Base-by-base conservation (phyloP, 495 filamentous ascomycete genomes). In the Tuber brumale region DNA sequence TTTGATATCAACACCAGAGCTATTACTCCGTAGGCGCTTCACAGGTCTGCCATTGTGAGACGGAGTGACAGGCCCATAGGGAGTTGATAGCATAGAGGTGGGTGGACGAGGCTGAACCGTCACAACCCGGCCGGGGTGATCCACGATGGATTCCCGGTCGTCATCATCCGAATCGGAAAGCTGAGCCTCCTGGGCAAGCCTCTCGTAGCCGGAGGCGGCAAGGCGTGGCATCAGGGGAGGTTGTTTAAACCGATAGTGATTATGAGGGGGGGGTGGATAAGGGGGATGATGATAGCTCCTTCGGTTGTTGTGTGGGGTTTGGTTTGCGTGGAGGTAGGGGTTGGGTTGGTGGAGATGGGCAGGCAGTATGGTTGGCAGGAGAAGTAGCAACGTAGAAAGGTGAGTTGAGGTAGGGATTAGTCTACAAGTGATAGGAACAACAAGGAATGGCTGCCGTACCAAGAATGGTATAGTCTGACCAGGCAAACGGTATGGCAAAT, bases 1-100 rank as follows among this genome's bases (percentile, higher is more conserved):
- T 84, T 98, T 98, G 81, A 99, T 94, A 83, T 99, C 95, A 18
- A 98, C 95, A 7, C 93, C 94, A 43, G 93, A 94, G 75, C 90
- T 92, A 82, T 93, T 97, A 76, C 94, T 91, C 77, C 91, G 87
- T 39, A 78, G 76, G 37, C 79, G 78, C 72, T 80, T 80, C 74
- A 80, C 74, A 46, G 78, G 66, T 39, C 78, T 77, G 16, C 78
- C 76, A 78, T 78, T 81, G 45, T 77, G 75, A 35, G 76, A 81
- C 27, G 78, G 77, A 21, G 77, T 78, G 72, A 79, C 69, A 19
- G 79, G 79, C 31, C 76, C 79, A 51, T 79, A 80, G 14, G 78
- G 78, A 69, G 76, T 79, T 21, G 80, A 73, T 21, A 78, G 79
- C 31, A 81, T 82, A 70, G 81, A 80, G n/a, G 72, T 74, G 14